phyloP scores from a whole-genome alignment of 169 alveolate genomes.

The Plasmodium gallinaceum region DNA sequence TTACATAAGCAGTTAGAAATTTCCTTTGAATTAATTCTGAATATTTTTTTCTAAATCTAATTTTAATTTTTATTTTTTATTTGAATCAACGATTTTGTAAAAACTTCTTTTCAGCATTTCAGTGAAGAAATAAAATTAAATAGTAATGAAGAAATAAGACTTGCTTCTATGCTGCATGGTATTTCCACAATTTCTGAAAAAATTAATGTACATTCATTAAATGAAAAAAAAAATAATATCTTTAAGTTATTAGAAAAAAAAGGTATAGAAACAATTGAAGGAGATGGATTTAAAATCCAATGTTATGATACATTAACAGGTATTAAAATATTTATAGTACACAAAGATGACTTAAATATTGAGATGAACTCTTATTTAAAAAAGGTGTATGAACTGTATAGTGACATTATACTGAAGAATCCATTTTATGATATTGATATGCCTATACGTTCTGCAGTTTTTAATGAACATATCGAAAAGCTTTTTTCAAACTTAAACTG shows the following conservation, averaged over 20 bases:
- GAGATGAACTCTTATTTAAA: conserved; percentile 83
- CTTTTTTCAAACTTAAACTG: conserved; percentile 77
- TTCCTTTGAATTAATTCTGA: background rate
- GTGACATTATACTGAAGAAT: conserved; percentile 94
- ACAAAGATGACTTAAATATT: conserved; percentile 80
- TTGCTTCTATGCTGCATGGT: conserved; percentile 96
- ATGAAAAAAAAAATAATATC: conserved; percentile 62
- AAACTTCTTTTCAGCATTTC: conserved; percentile 85
- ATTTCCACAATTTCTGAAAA: conserved; percentile 93
- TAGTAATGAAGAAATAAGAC: conserved; percentile 93
- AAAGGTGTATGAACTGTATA: conserved; percentile 91
- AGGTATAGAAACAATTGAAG: conserved; percentile 92
- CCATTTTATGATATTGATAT: conserved; percentile 94
- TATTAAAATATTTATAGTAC: conserved; percentile 27
- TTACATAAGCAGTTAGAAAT: background rate
- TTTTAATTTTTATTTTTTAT: background rate
- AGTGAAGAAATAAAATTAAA: conserved; percentile 88
- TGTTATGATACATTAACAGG: conserved; percentile 95
- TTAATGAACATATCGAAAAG: conserved; percentile 83
- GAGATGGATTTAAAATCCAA: conserved; percentile 90
- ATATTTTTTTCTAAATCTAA: background rate
- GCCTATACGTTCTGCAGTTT: conserved; percentile 91
- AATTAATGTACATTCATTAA: conserved; percentile 83
- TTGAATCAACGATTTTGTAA: conserved; percentile 6
- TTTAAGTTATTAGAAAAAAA: conserved; percentile 75